phyloP scores from a whole-genome alignment of 169 alveolate genomes.

The Eimeria zaria region DNA sequence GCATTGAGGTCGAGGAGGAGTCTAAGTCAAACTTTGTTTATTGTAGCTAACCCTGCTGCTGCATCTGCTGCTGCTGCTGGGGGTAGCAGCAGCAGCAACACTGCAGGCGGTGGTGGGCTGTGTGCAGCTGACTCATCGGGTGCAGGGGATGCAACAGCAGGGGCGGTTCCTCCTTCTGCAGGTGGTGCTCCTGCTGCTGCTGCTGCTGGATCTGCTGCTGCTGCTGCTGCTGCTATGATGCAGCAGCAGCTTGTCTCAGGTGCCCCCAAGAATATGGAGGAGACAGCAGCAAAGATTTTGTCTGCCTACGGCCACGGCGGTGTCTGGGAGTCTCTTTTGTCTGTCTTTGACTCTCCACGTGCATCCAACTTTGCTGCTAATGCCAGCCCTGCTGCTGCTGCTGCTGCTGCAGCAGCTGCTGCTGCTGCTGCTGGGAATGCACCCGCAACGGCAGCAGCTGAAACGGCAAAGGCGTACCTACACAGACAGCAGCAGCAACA shows the following conservation, averaged over 20 bases:
- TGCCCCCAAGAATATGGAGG: conserved; percentile 80
- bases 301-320: conserved; percentile 91
- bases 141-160: background rate
- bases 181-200: background rate
- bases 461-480: conserved; percentile 52
- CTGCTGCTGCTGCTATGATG: background rate
- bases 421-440: background rate
- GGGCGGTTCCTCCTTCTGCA: background rate
- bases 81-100: conserved; percentile 27
- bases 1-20: conserved; percentile 49
- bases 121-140: background rate
- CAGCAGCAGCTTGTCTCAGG: conserved; percentile 63
- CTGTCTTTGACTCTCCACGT: conserved; percentile 90
- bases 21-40: conserved; percentile 60
- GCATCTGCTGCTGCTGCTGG: conserved; percentile 62
- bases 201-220: background rate
- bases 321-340: conserved; percentile 93
- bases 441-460: conserved; percentile 36
- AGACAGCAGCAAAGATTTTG: conserved; percentile 81
- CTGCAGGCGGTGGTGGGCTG: background rate
- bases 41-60: conserved; percentile 52
- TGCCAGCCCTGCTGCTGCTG: conserved; percentile 45
- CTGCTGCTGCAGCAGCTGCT: conserved; percentile 35
- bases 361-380: conserved; percentile 75
- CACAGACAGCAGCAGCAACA: conserved; percentile 45